A percentile compares a stretch with the other conserved stretches of the same genome.
Evolutionary conservation across 2,329 filamentous ascomycete genomes (phyloP).

Genomic region (Metarhizium brunneum): DNA sequence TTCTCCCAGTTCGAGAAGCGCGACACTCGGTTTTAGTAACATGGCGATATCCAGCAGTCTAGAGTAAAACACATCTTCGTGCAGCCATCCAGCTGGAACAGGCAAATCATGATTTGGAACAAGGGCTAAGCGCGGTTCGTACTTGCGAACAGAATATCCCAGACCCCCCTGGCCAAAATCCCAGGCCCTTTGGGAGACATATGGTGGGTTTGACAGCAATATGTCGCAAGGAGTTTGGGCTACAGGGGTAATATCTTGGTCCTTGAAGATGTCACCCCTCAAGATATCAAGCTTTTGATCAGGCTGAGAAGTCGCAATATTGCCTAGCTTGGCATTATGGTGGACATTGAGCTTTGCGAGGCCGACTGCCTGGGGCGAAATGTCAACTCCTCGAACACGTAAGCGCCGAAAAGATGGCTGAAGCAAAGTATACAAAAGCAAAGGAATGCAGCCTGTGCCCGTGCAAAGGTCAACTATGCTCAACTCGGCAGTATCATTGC

Average conservation of each 20-base stretch:
- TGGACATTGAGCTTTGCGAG: slow-evolving; percentile 57
- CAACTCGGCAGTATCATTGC: slow-evolving; percentile 25
- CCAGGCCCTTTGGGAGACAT: slow-evolving; percentile 56
- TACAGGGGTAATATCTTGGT: slow-evolving; percentile 24
- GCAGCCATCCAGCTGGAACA: slow-evolving; percentile 20
- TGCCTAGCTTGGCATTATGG: slow-evolving; percentile 32
- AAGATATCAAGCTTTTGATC: slow-evolving; percentile 32
- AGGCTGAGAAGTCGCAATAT: slow-evolving; percentile 10
- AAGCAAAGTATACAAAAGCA: slow-evolving; percentile 61
- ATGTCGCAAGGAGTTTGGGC: slow-evolving; percentile 42
- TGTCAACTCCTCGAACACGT: slow-evolving; percentile 60
- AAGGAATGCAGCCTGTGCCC: slow-evolving; percentile 81
- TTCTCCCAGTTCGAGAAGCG: slow-evolving; percentile 66
- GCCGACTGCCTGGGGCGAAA: slow-evolving; percentile 54
- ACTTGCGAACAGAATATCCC: slow-evolving; percentile 69
- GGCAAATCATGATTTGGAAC: slow-evolving; percentile 39
- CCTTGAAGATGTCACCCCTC: slow-evolving; percentile 39
- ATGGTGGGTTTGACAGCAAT: slow-evolving; percentile 83
- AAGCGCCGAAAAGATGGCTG: slow-evolving; percentile 30
- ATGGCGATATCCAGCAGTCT: slow-evolving; percentile 48
- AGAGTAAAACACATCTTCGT: slow-evolving; percentile 57
- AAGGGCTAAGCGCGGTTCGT: slow-evolving; percentile 72
- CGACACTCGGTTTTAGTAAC: slow-evolving; percentile 38
- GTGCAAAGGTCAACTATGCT: slow-evolving; percentile 79
- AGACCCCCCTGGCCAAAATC: slow-evolving; percentile 27